phyloP scores from a whole-genome alignment of 305 asterid species.

The Fraxinus platypoda region DNA sequence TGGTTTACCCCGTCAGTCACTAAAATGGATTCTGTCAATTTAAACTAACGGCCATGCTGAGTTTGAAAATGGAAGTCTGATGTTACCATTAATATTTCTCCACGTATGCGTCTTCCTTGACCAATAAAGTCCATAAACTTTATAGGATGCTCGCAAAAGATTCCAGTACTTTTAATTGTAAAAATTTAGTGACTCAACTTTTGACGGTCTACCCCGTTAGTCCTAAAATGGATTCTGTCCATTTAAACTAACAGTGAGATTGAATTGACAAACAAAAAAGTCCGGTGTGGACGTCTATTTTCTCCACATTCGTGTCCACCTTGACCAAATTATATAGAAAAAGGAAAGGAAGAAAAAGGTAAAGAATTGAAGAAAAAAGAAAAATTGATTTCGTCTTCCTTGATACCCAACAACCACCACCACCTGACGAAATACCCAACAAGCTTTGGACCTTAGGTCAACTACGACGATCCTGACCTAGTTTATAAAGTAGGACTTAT shows the following conservation, averaged over 20 bases:
- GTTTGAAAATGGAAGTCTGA: not conserved
- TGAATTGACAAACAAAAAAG: not conserved
- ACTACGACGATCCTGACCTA: not conserved
- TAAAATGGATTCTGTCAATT: not conserved
- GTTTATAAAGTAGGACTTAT: not conserved
- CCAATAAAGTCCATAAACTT: not conserved
- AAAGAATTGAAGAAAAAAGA: not conserved
- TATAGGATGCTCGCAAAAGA: conserved; percentile 3
- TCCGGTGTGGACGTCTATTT: not conserved
- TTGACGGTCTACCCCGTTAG: not conserved
- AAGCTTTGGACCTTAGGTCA: not conserved
- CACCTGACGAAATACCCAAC: not conserved
- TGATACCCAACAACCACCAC: not conserved
- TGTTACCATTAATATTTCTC: not conserved
- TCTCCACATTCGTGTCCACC: not conserved
- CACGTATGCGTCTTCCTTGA: not conserved
- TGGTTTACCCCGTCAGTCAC: not conserved
- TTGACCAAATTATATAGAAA: not conserved
- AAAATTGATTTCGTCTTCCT: not conserved
- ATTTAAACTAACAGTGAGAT: not conserved
- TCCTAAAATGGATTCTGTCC: not conserved
- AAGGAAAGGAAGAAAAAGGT: conserved; percentile 5
- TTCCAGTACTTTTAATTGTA: not conserved
- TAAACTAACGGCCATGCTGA: not conserved
- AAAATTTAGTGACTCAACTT: not conserved